Conservation (phyloP, 2,329 filamentous ascomycete species). For the Cladophialophora immunda region DNA sequence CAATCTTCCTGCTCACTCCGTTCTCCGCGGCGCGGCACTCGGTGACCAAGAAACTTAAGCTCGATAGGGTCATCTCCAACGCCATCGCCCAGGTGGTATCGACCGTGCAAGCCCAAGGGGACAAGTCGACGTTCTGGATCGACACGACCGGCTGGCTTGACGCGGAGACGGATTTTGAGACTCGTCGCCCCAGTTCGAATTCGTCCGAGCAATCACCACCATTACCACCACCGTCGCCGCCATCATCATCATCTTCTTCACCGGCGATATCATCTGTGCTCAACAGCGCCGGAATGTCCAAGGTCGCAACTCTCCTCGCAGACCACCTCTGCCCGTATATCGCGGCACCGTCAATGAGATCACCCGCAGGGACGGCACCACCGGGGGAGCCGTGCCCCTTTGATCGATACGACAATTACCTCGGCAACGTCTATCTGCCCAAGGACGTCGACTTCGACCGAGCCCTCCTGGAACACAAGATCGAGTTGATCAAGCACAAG, state of each 20-base stretch:
- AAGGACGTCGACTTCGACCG: slow-evolving; percentile 40
- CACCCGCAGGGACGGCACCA: background rate
- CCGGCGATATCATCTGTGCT: too few relatives aligned
- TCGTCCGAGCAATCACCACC: slow-evolving; percentile 37
- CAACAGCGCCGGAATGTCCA: slow-evolving; percentile 46
- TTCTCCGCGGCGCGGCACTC: slow-evolving; percentile 47
- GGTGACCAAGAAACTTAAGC: slow-evolving; percentile 42
- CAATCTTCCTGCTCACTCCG: slow-evolving; percentile 51
- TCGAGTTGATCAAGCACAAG: slow-evolving; percentile 37
- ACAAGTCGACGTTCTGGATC: slow-evolving; percentile 49
- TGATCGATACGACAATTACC: slow-evolving; percentile 45
- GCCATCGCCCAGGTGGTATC: slow-evolving; percentile 42
- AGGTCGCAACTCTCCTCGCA: slow-evolving; percentile 49
- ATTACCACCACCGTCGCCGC: background rate
- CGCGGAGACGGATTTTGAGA: slow-evolving; percentile 36
- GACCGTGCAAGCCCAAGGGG: slow-evolving; percentile 46
- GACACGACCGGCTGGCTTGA: slow-evolving; percentile 53
- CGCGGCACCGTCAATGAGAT: background rate
- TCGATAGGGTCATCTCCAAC: slow-evolving; percentile 26
- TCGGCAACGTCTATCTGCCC: slow-evolving; percentile 42
- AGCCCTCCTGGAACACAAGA: slow-evolving; percentile 42
- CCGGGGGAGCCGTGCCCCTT: slow-evolving; percentile 42
- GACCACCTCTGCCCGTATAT: slow-evolving; percentile 49
- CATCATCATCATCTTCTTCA: too few relatives aligned
- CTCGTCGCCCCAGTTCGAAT: slow-evolving; percentile 19